Conservation (phyloP, 2,329 filamentous ascomycete genomes). For the Fusarium agapanthi region DNA sequence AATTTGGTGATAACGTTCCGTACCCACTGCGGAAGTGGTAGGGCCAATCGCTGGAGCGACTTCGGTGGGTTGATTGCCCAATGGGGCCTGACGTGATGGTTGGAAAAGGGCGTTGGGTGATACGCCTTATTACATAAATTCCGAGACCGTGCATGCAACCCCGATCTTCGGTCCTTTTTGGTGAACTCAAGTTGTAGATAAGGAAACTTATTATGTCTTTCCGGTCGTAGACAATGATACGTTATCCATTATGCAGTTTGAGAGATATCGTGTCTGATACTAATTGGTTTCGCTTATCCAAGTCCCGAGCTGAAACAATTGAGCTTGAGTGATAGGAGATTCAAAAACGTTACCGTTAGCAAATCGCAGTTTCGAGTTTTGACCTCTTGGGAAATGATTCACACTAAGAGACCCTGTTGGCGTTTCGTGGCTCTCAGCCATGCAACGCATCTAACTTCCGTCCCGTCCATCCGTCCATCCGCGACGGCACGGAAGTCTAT, state of each 20-base stretch:
- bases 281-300: not conserved
- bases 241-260: not conserved
- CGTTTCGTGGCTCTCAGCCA: not conserved
- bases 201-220: not conserved
- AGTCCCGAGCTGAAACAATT: not conserved
- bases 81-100: not conserved
- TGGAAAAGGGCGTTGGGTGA: not conserved
- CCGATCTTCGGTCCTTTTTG: not conserved
- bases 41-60: not conserved
- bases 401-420: not conserved
- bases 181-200: not conserved
- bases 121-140: not conserved
- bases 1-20: not conserved
- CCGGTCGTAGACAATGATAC: not conserved
- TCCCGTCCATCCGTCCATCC: not conserved
- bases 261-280: not conserved
- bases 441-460: not conserved
- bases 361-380: not conserved
- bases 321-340: not conserved
- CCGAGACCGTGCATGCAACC: not conserved
- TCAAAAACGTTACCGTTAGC: not conserved
- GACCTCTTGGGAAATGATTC: not conserved
- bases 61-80: not conserved
- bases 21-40: not conserved
- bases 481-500: not conserved